Evolutionary conservation across 2,329 filamentous ascomycete species (phyloP), one percentile per base, ranked within the genome.

Genomic region (Monosporascus cannonballus): DNA sequence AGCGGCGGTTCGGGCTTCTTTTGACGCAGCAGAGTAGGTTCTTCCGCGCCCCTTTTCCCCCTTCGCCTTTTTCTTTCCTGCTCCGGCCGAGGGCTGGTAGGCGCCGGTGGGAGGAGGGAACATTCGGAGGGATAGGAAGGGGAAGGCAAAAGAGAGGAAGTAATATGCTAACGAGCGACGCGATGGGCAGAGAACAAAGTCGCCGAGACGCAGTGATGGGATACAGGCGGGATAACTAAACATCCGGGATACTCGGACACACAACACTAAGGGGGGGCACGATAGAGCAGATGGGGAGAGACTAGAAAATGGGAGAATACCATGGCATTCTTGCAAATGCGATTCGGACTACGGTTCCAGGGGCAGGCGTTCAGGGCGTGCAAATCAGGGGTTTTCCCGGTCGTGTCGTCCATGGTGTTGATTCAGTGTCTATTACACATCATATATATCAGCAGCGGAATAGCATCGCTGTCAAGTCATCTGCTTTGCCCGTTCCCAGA

Each of bases 1-100:
- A 96, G 86, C 91, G 89, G 78, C 83, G 94, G 67, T 97, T 96
- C 69, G 87, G 87, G 48, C 80, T 96, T 59, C 83, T 97, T 57
- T 76, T 96, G 70, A 94, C 89, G 51, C 90, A 96, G 79, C 87
- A 77, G 70, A 76, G 78, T 81, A 59, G 59, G 76, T 75, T 49
- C 7, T 37, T 24, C 52, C 48, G 27, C 54, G n/a, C 42, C 47
- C 45, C 45, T 41, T 25, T 52, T 51, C 46, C 25, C 18, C 20
- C 8, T 38, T 15, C 38, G 17, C 18, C 17, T 34, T 48, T 46
- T 3, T 30, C 2, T 30, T 22, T 41, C 39, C 44, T 49, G 41
- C 42, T 8, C 25, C 18, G n/a, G 17, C 53, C 52, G 14, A 66
- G 49, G 55, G 55, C 20, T 8, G 38, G 17, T 17, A 7, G 38